A percentile compares a stretch with the other conserved stretches of the same genome.
Conservation (phyloP, 257 asterid genomes). For the Fraxinus excelsior region DNA sequence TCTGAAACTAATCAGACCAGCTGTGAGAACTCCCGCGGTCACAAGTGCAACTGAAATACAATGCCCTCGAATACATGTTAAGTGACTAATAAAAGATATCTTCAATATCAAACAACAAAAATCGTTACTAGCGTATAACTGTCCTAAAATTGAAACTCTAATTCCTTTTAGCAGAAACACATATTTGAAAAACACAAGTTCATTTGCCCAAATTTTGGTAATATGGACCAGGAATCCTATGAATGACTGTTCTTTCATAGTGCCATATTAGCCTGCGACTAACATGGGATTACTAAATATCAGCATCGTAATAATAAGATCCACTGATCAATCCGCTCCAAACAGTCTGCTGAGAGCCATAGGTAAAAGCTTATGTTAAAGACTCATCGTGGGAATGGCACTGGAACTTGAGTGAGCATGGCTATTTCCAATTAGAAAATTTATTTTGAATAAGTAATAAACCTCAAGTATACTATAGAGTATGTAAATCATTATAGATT, state of each 20-base stretch:
- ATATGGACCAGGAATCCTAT: neutral
- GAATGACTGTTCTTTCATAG: neutral
- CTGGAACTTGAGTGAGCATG: neutral
- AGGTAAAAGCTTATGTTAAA: neutral
- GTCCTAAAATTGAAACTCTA: neutral
- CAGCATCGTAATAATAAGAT: neutral
- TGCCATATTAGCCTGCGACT: neutral
- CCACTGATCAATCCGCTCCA: too few species aligned
- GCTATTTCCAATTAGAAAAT: neutral
- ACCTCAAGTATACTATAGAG: neutral
- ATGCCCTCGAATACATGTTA: neutral
- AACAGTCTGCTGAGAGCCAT: neutral
- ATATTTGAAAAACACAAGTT: too few species aligned
- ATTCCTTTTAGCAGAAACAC: too few species aligned
- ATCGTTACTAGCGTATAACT: neutral
- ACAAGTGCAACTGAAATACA: constrained; percentile 72
- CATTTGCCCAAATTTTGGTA: neutral
- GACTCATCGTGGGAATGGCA: neutral
- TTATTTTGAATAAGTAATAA: neutral
- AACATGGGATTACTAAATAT: neutral
- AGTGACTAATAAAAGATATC: neutral
- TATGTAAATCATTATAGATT: too few species aligned
- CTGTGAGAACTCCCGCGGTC: constrained; percentile 93
- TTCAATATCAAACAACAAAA: neutral
- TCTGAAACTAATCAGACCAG: constrained; percentile 84